Percentiles rank a stretch among this genome's conserved stretches.
phyloP scores from a whole-genome alignment of 2,329 filamentous ascomycete genomes.

The Diatrype stigma region DNA sequence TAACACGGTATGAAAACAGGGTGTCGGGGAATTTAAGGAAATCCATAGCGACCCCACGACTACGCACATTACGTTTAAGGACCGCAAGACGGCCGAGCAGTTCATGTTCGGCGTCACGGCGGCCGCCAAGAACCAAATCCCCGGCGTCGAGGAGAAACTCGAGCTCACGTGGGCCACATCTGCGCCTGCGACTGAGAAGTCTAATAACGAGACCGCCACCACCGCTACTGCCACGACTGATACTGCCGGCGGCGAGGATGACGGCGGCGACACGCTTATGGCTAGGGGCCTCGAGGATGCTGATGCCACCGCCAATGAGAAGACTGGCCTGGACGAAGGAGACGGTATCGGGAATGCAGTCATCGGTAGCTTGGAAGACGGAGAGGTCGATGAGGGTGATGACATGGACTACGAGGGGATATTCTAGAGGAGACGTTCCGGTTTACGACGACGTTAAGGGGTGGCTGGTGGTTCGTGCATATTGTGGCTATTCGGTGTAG shows the following conservation, averaged over 20 bases:
- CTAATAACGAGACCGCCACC: too few species aligned
- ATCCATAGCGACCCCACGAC: slow-evolving; percentile 44
- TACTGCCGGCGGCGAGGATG: slow-evolving; percentile 2
- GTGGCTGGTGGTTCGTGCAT: too few species aligned
- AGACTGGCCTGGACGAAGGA: slow-evolving; percentile 14
- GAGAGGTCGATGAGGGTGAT: slow-evolving; percentile 26
- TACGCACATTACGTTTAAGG: slow-evolving; percentile 59
- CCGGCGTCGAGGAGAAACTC: slow-evolving; percentile 57
- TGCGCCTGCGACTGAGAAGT: slow-evolving; percentile 16
- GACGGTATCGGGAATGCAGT: slow-evolving; percentile 7
- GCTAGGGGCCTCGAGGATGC: slow-evolving; percentile 15
- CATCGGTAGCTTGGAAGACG: slow-evolving; percentile 21
- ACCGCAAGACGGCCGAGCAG: slow-evolving; percentile 67
- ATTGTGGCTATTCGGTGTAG: too few species aligned
- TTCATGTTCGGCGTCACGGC: slow-evolving; percentile 53
- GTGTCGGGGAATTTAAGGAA: slow-evolving; percentile 58
- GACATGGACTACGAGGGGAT: slow-evolving; percentile 32
- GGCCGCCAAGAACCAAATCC: slow-evolving; percentile 46
- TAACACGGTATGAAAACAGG: slow-evolving; percentile 36
- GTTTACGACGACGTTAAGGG: too few species aligned
- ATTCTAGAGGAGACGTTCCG: slow-evolving; percentile 4
- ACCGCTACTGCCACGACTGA: too few species aligned
- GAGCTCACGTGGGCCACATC: slow-evolving; percentile 59
- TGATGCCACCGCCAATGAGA: slow-evolving; percentile 9
- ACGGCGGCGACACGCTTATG: slow-evolving; percentile 17